Evolutionary conservation across 192 early-diverging fungal genomes (phyloP), one percentile per base, ranked within the genome.

Genomic region (Entophlyctis helioformis): DNA sequence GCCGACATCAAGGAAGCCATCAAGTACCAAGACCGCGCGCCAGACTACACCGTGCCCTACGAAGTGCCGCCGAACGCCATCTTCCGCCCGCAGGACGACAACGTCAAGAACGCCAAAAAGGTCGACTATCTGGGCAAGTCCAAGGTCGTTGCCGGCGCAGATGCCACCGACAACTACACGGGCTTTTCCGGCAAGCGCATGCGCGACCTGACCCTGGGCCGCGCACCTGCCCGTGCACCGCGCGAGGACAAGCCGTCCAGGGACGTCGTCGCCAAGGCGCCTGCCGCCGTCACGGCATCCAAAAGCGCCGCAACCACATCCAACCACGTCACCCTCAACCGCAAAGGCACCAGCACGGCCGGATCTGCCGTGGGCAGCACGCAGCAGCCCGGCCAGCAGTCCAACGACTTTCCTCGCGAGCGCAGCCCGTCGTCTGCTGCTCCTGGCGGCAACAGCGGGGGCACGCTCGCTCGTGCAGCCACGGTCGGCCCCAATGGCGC

Each of bases 61-160:
- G 51, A 48, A 22, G 77, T 96, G 23, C 85, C 91, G 25, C 69
- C 73, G 39, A 74, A 79, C 22, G 66, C 82, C 9, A 63, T 94
- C 18, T 98, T 85, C 67, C 63, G 84, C 39, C 95, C 95, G 26
- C 74, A 80, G 19, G 80, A 80, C 36, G 77, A 74, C 44, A 89
- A 86, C 57, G 69, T 98, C 40, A 86, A 88, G 64, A 89, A 87
- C 56, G 66, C 76, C 5, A 71, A 79, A 40, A 83, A 83, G 59
- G 78, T 82, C 38, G 81, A 86, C 42, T 87, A 84, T 48, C 50
- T 87, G 39, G 86, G 83, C 16, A 81, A 71, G 28, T 69, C 83
- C 44, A 87, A 83, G 55, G 86, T 96, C 44, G 82, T 95, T 56
- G 87, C 91, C 12, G 82, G 74, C 0, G 74, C 71, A 4, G 76